These are phyloP conservation scores for Lactarius evosmus DNA, from an alignment of 768 basidiomycete genomes.

Conservation along the genomic window DNA sequence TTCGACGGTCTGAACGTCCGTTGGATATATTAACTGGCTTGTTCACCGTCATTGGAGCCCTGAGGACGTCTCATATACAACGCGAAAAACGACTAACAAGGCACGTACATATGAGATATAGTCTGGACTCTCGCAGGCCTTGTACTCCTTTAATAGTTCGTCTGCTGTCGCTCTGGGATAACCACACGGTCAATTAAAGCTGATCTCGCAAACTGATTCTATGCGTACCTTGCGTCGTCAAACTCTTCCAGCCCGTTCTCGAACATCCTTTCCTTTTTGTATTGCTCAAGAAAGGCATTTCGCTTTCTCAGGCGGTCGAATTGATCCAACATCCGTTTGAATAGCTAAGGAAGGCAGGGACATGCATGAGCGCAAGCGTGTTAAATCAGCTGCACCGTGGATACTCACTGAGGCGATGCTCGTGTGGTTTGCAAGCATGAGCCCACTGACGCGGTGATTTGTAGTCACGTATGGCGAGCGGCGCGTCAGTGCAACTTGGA, in stretches of 20 bases:
- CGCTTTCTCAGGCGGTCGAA: conserved; percentile 83
- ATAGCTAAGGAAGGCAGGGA: conserved; percentile 58
- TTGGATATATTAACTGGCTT: conserved; percentile 12
- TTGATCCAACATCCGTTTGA: conserved; percentile 94
- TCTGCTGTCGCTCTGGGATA: conserved; percentile 72
- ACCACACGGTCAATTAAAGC: conserved; percentile 1
- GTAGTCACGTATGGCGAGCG: conserved; percentile 84
- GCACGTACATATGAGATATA: conserved; percentile 82
- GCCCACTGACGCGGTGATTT: conserved; percentile 91
- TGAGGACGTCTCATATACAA: background rate
- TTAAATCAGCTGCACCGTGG: background rate
- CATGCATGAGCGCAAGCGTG: background rate
- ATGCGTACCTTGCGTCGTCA: conserved; percentile 84
- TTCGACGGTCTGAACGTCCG: background rate
- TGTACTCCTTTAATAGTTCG: conserved; percentile 89
- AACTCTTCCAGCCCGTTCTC: conserved; percentile 92
- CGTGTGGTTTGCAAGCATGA: conserved; percentile 99
- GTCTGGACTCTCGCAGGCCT: conserved; percentile 92
- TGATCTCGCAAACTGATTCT: background rate
- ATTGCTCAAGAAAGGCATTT: conserved; percentile 95
- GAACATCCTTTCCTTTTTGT: conserved; percentile 97
- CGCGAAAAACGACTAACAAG: background rate
- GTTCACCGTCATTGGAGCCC: conserved; percentile 27
- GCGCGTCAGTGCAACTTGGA: conserved; percentile 93
- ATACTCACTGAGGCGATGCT: conserved; percentile 85